Conservation (phyloP, 345 rosid species). For the Carallia pectinifolia region DNA sequence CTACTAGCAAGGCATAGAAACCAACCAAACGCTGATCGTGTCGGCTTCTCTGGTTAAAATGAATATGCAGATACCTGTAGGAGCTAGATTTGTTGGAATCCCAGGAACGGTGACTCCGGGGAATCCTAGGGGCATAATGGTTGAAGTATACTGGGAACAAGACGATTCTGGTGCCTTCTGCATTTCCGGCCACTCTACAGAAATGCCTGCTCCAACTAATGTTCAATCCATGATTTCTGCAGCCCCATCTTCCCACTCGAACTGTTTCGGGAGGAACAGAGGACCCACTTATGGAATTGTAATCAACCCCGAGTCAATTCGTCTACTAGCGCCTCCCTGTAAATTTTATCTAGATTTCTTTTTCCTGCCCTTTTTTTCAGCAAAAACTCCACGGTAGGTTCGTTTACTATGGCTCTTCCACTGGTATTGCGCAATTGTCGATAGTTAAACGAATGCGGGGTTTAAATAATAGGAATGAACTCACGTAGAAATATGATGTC, state of each 20-base stretch:
- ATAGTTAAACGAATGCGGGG: too few relatives aligned
- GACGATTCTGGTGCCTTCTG: slow-evolving; percentile 84
- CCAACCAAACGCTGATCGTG: not conserved
- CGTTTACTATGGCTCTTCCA: too few relatives aligned
- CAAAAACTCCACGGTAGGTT: too few relatives aligned
- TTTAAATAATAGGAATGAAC: too few relatives aligned
- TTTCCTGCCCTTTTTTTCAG: not conserved
- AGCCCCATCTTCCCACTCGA: slow-evolving; percentile 23
- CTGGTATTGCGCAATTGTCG: too few relatives aligned
- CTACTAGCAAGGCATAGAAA: not conserved
- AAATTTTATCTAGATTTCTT: not conserved
- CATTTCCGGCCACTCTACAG: slow-evolving; percentile 75
- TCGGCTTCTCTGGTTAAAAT: not conserved
- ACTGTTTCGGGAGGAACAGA: slow-evolving; percentile 29
- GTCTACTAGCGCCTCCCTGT: slow-evolving; percentile 7
- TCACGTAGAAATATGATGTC: too few relatives aligned
- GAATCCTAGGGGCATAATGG: slow-evolving; percentile 75
- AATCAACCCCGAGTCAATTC: slow-evolving; percentile 44
- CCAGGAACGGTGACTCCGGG: slow-evolving; percentile 62
- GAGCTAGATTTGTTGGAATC: slow-evolving; percentile 72
- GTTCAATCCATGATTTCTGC: slow-evolving; percentile 30
- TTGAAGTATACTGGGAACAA: slow-evolving; percentile 89
- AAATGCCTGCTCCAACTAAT: slow-evolving; percentile 58
- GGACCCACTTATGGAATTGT: slow-evolving; percentile 57
- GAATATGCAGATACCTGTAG: slow-evolving; percentile 67